Evolutionary conservation across 257 asterid genomes (phyloP).

Genomic region (Solanum commersonii): DNA sequence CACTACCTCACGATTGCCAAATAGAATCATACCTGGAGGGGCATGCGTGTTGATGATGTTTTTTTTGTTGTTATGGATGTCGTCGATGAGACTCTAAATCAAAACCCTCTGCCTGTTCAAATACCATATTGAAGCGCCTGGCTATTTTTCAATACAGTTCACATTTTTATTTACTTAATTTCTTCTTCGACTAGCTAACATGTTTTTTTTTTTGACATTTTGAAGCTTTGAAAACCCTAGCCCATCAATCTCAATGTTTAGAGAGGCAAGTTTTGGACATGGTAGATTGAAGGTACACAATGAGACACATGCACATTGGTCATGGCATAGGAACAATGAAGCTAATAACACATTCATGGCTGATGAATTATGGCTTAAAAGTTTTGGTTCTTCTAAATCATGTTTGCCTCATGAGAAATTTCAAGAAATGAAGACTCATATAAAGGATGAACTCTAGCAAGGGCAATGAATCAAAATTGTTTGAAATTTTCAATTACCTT

Average conservation of each 20-base stretch:
- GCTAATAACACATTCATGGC: slow-evolving; percentile 8
- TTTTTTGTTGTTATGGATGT: neutral
- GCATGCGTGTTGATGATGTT: neutral
- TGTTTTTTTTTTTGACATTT: neutral
- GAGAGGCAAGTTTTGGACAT: slow-evolving; percentile 83
- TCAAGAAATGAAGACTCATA: neutral
- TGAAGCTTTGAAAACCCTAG: slow-evolving; percentile 48
- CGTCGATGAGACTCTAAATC: neutral
- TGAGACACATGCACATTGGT: slow-evolving; percentile 66
- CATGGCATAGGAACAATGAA: slow-evolving; percentile 75
- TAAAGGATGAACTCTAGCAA: slow-evolving; percentile 19
- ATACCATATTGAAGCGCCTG: neutral
- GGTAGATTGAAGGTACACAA: slow-evolving; percentile 56
- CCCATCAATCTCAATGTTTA: slow-evolving; percentile 41
- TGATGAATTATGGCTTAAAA: slow-evolving; percentile 55
- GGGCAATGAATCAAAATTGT: neutral
- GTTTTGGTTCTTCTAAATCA: slow-evolving; percentile 25
- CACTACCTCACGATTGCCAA: neutral
- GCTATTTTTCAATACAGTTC: neutral
- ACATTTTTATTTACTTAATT: neutral
- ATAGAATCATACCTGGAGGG: neutral
- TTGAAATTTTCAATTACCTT: neutral
- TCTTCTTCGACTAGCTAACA: neutral
- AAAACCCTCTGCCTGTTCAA: neutral
- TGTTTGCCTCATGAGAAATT: slow-evolving; percentile 5